Evolutionary conservation across 257 asterid species (phyloP), one percentile per base, ranked within the genome.

Genomic region (Striga asiatica): DNA sequence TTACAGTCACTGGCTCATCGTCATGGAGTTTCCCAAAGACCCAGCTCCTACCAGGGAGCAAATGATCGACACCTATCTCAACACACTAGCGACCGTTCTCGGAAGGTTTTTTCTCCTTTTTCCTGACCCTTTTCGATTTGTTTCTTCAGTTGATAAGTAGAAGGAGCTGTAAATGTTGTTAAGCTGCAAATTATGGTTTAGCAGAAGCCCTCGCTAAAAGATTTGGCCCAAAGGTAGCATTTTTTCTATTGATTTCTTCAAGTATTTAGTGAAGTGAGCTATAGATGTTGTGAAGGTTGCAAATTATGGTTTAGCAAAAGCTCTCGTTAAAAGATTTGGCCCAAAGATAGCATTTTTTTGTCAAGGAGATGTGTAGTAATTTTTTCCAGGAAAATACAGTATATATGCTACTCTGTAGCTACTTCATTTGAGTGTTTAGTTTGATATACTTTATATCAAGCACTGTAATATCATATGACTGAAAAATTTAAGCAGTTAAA

Each of bases 21-120:
- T 92, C 28, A 79, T 92, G 99, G 99, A 92, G 70, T 92, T 92
- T 59, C 95, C 99, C 20, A 88, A 88, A 46, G 99, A 92, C 78
- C 99, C 95, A 54, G 88, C 91, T 17, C 99, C 99, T 10, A 79
- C 97, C 35, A 76, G 97, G 56, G 99, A 92, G 19, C 99, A 92
- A 73, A 92, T 92, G 99, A 92, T 88, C 76, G 97, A 88, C 32
- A 85, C 97, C 59, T 92, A 88, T 38, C 99, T 92, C 64, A 38
- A 84, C 57, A 88, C 95, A 21, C 95, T 92, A 28, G 94, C 95
- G 17, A 73, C 86, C 37, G 97, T 88, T 72, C 84, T 88, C 50
- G 95, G 95, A 50, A 92, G 99, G 99, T 92, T 28, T 42, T 6
- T 53, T 13, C 17, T 20, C 31, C 1, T 43, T 7, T 12, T 1